These are phyloP conservation scores for Fusarium tricinctum DNA, from an alignment of 2,329 filamentous ascomycete species.

Conservation along the genomic window DNA sequence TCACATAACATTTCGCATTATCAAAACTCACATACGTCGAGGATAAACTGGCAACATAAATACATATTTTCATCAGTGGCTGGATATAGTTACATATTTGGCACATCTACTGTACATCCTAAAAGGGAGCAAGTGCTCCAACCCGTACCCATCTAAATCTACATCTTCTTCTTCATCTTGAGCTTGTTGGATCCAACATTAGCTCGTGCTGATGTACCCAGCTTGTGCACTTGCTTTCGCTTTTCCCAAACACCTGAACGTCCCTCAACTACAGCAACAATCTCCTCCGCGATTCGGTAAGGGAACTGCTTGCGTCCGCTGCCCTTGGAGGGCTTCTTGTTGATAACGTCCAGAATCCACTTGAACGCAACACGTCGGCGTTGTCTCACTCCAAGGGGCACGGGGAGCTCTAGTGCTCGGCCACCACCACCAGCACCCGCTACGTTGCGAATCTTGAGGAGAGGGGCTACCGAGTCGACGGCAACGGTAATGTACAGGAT, in stretches of 20 bases:
- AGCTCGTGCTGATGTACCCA: constrained; percentile 81
- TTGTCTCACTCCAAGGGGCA: constrained; percentile 80
- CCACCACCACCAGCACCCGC: constrained; percentile 89
- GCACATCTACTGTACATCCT: constrained; percentile 51
- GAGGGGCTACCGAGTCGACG: constrained; percentile 91
- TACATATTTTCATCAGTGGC: constrained; percentile 45
- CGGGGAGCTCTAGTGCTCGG: constrained; percentile 83
- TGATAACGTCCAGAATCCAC: constrained; percentile 91
- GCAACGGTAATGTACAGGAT: constrained; percentile 90
- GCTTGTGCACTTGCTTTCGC: constrained; percentile 82
- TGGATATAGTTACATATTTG: constrained; percentile 52
- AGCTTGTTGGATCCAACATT: constrained; percentile 70
- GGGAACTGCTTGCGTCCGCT: constrained; percentile 81
- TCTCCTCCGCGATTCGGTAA: constrained; percentile 84
- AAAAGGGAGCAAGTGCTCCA: constrained; percentile 13
- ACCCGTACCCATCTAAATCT: constrained; percentile 29
- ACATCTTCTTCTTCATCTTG: constrained; percentile 56
- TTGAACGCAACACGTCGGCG: constrained; percentile 82
- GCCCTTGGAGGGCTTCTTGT: constrained; percentile 80
- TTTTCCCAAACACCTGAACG: constrained; percentile 87
- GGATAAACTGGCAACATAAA: not conserved
- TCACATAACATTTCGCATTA: too few species aligned
- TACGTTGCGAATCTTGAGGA: constrained; percentile 82
- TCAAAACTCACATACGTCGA: not conserved
- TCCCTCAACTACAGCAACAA: constrained; percentile 90